Conservation (phyloP, 352 stramenopile genomes). For the Globisporangium cederbergense region DNA sequence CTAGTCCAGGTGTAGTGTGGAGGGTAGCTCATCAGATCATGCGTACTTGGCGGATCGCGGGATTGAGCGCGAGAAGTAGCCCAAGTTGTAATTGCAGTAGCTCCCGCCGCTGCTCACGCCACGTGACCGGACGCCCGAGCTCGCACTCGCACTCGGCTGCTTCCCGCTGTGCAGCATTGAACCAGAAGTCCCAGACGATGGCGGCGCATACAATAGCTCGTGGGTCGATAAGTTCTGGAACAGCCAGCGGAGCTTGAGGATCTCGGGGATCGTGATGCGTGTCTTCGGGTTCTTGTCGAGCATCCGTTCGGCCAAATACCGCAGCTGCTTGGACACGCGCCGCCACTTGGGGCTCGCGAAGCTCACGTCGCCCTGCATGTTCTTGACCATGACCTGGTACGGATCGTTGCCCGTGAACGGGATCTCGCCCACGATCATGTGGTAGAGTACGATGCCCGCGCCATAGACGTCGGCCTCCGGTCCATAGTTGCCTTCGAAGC, state of each 20-base stretch:
- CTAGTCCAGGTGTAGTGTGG: neutral
- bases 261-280: conserved; percentile 50
- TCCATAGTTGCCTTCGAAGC: conserved; percentile 45
- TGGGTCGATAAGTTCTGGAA: conserved; percentile 23
- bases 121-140: neutral
- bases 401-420: conserved; percentile 39
- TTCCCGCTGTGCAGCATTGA: neutral
- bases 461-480: conserved; percentile 61
- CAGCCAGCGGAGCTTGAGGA: conserved; percentile 54
- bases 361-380: conserved; percentile 52
- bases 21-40: neutral
- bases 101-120: conserved; percentile 6
- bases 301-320: conserved; percentile 38
- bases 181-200: neutral
- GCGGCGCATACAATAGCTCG: neutral
- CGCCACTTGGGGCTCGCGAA: conserved; percentile 40
- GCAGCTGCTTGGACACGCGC: conserved; percentile 31
- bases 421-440: conserved; percentile 52
- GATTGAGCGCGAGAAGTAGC: conserved; percentile 10
- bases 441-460: conserved; percentile 53
- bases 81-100: conserved; percentile 6
- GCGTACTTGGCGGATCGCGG: conserved; percentile 12
- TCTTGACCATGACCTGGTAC: conserved; percentile 58
- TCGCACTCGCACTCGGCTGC: conserved; percentile 2
- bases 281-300: conserved; percentile 43